Base-by-base conservation (phyloP, 768 basidiomycete species). In the Xerocomellus intermedius region DNA sequence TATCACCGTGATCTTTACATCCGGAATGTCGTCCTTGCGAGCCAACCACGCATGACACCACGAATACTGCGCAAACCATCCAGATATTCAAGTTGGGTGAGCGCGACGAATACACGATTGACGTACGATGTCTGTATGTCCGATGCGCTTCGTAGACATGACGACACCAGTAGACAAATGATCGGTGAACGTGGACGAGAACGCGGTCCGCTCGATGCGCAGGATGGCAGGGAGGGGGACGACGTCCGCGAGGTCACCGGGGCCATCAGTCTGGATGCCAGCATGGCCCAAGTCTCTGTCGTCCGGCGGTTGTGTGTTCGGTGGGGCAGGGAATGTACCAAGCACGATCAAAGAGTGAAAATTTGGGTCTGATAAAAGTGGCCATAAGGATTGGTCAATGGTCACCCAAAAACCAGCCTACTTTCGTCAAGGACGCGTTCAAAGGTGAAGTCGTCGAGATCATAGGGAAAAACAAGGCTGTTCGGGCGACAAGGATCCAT, bases 1-100 rank as follows among this genome's bases (percentile, higher is more conserved):
- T 48, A 97, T 86, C 17, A 94, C 75, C 57, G 85, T 89, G 60
- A 98, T 81, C 73, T 91, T 91, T 54, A 94, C 74, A 61, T 97
- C 94, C 2, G 85, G 80, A 3, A 65, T 26, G 38, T 65, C 73
- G 38, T 57, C 59, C 37, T 16, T 65, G 59, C n/a, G 64, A 57
- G 64, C 59, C n/a, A 90, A 65, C 85, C 88, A 93, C 3, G 79
- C 92, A 54, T 88, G 82, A 33, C 85, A 69, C 86, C 91, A 94
- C 14, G 84, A 78, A 71, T 96, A 96, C 92, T 94, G 61, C 10
- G 24, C 45, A 56, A 55, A n/a, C 54, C 21, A 45, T 39, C 21
- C 19, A 42, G 22, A 42, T 56, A 22, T 12, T 30, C 22, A 17
- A 6, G 17, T 16, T 14, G 21, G 12, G 47, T 50, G 42, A 47